Conservation (phyloP, 1,139 yeast species). For the Geotrichum fermentans region DNA sequence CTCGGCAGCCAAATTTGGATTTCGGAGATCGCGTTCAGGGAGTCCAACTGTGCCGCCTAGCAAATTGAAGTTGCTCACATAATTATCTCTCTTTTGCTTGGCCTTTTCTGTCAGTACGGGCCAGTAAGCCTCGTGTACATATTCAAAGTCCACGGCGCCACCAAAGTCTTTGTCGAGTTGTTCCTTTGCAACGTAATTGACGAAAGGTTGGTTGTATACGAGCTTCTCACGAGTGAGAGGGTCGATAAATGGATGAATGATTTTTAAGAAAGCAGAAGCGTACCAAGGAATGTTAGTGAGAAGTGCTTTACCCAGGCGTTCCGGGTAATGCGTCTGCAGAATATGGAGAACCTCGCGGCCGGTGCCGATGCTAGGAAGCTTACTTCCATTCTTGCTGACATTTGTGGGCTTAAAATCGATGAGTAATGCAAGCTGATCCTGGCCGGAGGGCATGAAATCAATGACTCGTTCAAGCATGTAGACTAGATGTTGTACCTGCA, state of each 20-base stretch:
- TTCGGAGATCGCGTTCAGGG: conserved; percentile 72
- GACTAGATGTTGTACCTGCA: conserved; percentile 90
- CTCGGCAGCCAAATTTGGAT: conserved; percentile 12
- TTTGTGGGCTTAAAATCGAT: conserved; percentile 79
- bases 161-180: conserved; percentile 83
- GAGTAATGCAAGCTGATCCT: conserved; percentile 80
- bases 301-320: conserved; percentile 84
- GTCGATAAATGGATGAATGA: conserved; percentile 91
- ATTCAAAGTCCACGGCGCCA: conserved; percentile 77
- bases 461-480: conserved; percentile 86
- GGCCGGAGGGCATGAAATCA: conserved; percentile 93
- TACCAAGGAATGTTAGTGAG: conserved; percentile 90
- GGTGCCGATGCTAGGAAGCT: conserved; percentile 76
- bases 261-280: conserved; percentile 82
- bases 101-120: conserved; percentile 58
- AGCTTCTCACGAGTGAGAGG: conserved; percentile 90
- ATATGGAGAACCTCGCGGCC: conserved; percentile 82
- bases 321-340: conserved; percentile 93
- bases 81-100: conserved; percentile 49
- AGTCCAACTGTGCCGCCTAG: conserved; percentile 73
- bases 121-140: conserved; percentile 80
- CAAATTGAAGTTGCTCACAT: conserved; percentile 56
- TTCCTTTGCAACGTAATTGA: conserved; percentile 69
- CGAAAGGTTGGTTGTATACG: conserved; percentile 83
- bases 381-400: conserved; percentile 48